Evolutionary conservation across 2,329 filamentous ascomycete genomes (phyloP), one percentile per base, ranked within the genome.

Genomic region (Cercospora janseana): DNA sequence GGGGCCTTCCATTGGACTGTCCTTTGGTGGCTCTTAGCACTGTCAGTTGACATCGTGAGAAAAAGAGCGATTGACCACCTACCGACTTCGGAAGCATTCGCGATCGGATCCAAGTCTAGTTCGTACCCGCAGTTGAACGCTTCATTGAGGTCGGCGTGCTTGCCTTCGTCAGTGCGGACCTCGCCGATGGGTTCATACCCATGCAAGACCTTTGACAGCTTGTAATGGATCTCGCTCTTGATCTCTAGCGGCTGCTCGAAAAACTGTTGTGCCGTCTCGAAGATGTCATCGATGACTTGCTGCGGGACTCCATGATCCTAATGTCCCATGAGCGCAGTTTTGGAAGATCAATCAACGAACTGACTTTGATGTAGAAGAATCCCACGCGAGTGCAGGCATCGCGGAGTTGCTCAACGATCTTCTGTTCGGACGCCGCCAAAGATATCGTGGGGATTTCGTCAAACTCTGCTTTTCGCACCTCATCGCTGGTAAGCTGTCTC

Each of bases 251-350:
- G 46, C 32, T 61, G 60, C n/a, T 57, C 44, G 42, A 64, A 59
- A 42, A 57, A 59, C 15, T 78, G 71, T 32, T 56, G 49, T 2
- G 59, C 53, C 16, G 56, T 58, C 9, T 27, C 28, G 32, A 61
- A 59, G 32, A 59, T 50, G 18, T 23, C 24, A 27, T 57, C 43
- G 9, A 58, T 59, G 8, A 47, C 43, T 23, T 46, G 42, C 5
- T 79, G 63, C 0, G 82, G 71, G 52, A 95, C 85, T 35, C 85
- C 80, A 59, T 91, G 83, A 69, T 91, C 87, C 63, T 85, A n/a
- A 83, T 28, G 93, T 79, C 16, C 35, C 24, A 32, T 46, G 29
- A 46, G 21, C 31, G 26, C 13, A 28, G 27, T 7, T 9, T 3
- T n/a, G 15, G 16, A n/a, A n/a, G 18, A 10, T 41, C 15, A 12